Evolutionary conservation across 2,329 filamentous ascomycete genomes (phyloP), one percentile per base, ranked within the genome.

Genomic region (Pseudofabraea citricarpa): DNA sequence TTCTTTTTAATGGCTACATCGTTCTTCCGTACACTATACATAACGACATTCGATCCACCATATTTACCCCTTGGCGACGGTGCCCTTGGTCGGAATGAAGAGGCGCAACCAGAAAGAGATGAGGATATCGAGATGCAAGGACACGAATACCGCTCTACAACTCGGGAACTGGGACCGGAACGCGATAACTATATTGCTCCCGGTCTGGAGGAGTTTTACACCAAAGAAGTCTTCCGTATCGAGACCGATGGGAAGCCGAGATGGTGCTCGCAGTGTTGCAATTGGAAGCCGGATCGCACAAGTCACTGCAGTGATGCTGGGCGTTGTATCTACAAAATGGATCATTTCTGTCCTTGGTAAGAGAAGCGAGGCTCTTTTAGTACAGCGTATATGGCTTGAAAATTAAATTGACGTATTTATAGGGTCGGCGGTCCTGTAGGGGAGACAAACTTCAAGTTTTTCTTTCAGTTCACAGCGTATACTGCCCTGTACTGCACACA

Each of bases 381-480:
- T n/a, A n/a, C n/a, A n/a, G n/a, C n/a, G n/a, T n/a, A n/a, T n/a
- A n/a, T n/a, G n/a, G n/a, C n/a, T n/a, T n/a, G n/a, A n/a, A n/a
- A n/a, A n/a, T n/a, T n/a, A n/a, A n/a, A n/a, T n/a, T n/a, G n/a
- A n/a, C n/a, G n/a, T n/a, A n/a, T n/a, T n/a, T 55, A 12, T 39
- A 76, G 85, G 86, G 90, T 95, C n/a, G 91, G 91, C 4, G 93
- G 91, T 18, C 87, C 95, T 52, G 83, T 98, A 8, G 85, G 82
- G 0, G 90, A 96, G 62, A 90, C 81, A 2, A 81, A 84, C 2
- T 90, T 91, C 69, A 96, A 96, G 57, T 96, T 88, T 65, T 97
- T 98, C 59, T 70, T 90, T 9, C 93, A 96, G 53, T 95, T 96
- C 58, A 81, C 82, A 13, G 74, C 79, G 33, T 95, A 93, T 61